Percentiles rank a stretch among this genome's conserved stretches.
Conservation (phyloP, 2,329 filamentous ascomycete species). For the Neonectria faginata region DNA sequence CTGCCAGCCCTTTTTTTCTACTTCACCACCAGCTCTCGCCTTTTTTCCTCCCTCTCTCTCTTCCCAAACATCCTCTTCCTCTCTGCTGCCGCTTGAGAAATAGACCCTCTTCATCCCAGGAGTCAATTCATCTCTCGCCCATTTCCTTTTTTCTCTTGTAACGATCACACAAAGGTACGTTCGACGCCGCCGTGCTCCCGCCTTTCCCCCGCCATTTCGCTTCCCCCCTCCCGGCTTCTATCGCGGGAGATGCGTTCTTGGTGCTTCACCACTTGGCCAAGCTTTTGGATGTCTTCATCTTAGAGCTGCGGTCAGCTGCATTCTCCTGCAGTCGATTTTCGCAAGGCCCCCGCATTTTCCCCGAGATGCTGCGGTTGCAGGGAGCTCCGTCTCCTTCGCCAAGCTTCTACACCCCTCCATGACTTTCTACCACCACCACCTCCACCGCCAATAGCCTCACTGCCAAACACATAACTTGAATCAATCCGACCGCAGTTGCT, state of each 20-base stretch:
- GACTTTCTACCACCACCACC: slow-evolving; percentile 22
- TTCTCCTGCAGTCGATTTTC: background rate
- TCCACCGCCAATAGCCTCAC: slow-evolving; percentile 22
- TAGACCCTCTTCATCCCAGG: slow-evolving; percentile 41
- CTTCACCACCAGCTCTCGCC: slow-evolving; percentile 43
- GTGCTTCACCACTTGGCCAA: slow-evolving; percentile 4
- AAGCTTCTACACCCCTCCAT: slow-evolving; percentile 38
- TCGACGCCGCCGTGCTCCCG: slow-evolving; percentile 7
- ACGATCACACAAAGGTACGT: slow-evolving; percentile 45
- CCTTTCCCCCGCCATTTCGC: slow-evolving; percentile 13
- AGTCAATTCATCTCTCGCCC: slow-evolving; percentile 39
- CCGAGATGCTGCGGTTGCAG: background rate
- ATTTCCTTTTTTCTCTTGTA: slow-evolving; percentile 40
- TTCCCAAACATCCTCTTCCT: slow-evolving; percentile 34
- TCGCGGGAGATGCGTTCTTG: background rate
- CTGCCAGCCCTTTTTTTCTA: slow-evolving; percentile 53
- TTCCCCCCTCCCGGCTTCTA: slow-evolving; percentile 6
- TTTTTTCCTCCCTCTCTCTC: slow-evolving; percentile 37
- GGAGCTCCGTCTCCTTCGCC: slow-evolving; percentile 27
- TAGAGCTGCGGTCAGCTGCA: background rate
- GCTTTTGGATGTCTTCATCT: background rate
- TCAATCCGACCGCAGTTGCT: slow-evolving; percentile 31
- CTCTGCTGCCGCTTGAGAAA: slow-evolving; percentile 40
- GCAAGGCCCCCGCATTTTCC: background rate
- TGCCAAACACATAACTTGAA: slow-evolving; percentile 9